Evolutionary conservation across 2,329 filamentous ascomycete genomes (phyloP).

Genomic region (Fusarium agapanthi): DNA sequence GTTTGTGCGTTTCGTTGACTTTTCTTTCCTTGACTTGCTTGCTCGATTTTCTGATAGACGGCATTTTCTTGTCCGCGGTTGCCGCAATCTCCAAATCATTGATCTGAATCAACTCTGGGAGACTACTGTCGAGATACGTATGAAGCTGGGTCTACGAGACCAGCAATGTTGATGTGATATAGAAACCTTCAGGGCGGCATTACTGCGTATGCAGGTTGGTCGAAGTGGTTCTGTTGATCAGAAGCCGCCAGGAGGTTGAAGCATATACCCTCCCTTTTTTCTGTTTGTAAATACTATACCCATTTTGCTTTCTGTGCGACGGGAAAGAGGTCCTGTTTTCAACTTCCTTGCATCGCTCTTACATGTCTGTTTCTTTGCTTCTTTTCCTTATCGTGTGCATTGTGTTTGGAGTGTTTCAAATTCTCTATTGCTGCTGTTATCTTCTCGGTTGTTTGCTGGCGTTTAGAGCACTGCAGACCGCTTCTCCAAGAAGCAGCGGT

Average conservation of each 20-base stretch:
- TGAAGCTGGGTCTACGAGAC: background rate
- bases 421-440: background rate
- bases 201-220: background rate
- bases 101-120: background rate
- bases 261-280: background rate
- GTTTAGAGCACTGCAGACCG: background rate
- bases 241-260: background rate
- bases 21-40: background rate
- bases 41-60: background rate
- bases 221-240: background rate
- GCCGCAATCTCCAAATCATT: background rate
- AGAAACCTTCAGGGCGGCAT: background rate
- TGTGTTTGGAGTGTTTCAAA: background rate
- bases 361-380: background rate
- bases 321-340: background rate
- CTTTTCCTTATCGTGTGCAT: background rate
- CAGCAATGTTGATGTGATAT: background rate
- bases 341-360: background rate
- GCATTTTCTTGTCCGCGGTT: background rate
- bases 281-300: background rate
- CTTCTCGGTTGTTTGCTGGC: background rate
- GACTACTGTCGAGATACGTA: background rate
- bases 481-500: background rate
- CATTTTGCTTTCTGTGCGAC: background rate
- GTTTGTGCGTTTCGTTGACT: background rate